These are phyloP conservation scores for Penicillium pulvis DNA, from an alignment of 495 filamentous ascomycete species.

Conservation along the genomic window DNA sequence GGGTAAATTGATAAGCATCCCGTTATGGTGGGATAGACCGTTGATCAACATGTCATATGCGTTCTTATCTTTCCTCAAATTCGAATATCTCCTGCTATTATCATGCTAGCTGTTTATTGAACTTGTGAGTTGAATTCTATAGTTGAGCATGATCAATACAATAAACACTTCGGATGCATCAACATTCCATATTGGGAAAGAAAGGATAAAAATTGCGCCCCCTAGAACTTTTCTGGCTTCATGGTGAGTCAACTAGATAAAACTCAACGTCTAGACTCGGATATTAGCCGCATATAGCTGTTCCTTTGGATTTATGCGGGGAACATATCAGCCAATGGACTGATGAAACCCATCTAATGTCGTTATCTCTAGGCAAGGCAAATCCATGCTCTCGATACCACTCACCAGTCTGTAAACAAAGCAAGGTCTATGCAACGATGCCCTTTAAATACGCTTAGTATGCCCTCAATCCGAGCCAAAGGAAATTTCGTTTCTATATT, in stretches of 20 bases:
- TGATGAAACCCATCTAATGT: neutral
- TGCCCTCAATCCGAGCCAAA: neutral
- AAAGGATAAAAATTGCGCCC: neutral
- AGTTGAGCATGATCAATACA: too few species aligned
- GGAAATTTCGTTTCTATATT: neutral
- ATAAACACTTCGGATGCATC: too few species aligned
- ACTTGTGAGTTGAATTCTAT: too few species aligned
- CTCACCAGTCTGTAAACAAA: neutral
- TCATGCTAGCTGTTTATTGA: too few species aligned
- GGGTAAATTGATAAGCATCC: neutral
- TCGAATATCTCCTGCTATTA: neutral
- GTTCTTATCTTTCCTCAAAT: neutral
- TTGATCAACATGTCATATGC: slow-evolving; percentile 2
- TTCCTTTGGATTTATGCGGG: neutral
- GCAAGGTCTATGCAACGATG: neutral
- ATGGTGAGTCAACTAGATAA: too few species aligned
- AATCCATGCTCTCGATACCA: neutral
- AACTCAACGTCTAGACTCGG: neutral
- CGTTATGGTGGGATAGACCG: neutral
- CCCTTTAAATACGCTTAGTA: neutral
- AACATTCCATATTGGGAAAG: neutral
- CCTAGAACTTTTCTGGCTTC: too few species aligned
- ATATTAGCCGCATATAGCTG: neutral
- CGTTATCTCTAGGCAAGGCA: neutral
- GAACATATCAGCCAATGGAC: neutral